Conservation (phyloP, 73 alveolate species). For the Tetrahymena elliotti region DNA sequence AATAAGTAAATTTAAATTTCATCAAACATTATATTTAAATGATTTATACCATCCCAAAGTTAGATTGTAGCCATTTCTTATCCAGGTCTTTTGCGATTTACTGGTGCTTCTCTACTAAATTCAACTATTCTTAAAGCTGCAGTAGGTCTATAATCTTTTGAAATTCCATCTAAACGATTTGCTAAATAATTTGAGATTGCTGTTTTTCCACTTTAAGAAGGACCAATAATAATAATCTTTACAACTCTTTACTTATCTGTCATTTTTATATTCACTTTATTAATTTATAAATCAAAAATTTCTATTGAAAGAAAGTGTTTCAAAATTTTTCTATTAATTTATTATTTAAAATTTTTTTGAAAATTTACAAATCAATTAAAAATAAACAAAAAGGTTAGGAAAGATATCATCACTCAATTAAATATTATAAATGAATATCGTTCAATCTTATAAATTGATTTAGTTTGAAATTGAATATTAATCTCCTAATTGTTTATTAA, state of each 20-base stretch:
- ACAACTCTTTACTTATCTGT: conserved; percentile 17
- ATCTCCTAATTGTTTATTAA: too few relatives aligned
- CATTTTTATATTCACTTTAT: neutral
- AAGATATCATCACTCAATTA: neutral
- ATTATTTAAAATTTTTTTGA: neutral
- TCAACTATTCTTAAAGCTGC: conserved; percentile 62
- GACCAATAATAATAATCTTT: conserved; percentile 62
- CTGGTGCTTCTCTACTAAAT: conserved; percentile 72
- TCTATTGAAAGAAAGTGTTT: neutral
- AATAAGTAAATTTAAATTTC: neutral
- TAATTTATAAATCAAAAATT: neutral
- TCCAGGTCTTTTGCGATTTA: conserved; percentile 54
- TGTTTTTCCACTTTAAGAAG: conserved; percentile 62
- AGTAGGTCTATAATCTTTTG: conserved; percentile 56
- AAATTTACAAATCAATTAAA: neutral
- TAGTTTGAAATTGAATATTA: too few relatives aligned
- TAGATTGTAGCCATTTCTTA: conserved; percentile 58
- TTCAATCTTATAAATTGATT: too few relatives aligned
- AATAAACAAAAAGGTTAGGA: neutral
- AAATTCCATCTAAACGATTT: conserved; percentile 63
- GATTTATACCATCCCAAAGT: conserved; percentile 59
- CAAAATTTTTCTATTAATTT: neutral
- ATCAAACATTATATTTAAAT: neutral
- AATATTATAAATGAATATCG: neutral
- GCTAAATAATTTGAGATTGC: conserved; percentile 62